Conservation (phyloP, 2,329 filamentous ascomycete genomes). For the Sclerotinia sclerotiorum region DNA sequence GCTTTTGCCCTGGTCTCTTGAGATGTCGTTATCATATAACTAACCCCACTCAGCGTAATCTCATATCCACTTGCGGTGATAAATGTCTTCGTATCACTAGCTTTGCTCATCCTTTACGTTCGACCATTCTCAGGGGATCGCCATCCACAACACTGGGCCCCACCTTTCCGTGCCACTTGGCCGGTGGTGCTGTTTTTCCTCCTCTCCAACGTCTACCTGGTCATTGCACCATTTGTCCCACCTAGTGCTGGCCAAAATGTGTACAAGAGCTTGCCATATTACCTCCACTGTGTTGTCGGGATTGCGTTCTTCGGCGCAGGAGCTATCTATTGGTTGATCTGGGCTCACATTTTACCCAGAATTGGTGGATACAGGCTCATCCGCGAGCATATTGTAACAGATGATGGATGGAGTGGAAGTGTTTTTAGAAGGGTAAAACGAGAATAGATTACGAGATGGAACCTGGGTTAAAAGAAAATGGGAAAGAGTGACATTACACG, state of each 20-base stretch:
- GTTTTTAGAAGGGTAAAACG: slow-evolving; percentile 19
- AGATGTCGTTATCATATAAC: background rate
- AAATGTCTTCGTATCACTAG: slow-evolving; percentile 55
- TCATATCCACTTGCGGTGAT: slow-evolving; percentile 62
- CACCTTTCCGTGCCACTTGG: slow-evolving; percentile 54
- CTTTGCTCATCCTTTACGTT: slow-evolving; percentile 54
- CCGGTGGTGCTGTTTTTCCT: slow-evolving; percentile 59
- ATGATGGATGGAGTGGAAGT: slow-evolving; percentile 58
- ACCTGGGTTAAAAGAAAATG: background rate
- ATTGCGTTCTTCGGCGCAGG: slow-evolving; percentile 55
- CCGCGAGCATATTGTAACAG: slow-evolving; percentile 54
- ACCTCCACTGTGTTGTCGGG: slow-evolving; percentile 57
- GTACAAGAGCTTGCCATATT: slow-evolving; percentile 56
- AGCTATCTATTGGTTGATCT: slow-evolving; percentile 56
- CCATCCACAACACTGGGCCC: slow-evolving; percentile 52
- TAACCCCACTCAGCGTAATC: slow-evolving; percentile 51
- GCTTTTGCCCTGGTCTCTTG: slow-evolving; percentile 11
- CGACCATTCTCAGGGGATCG: slow-evolving; percentile 49
- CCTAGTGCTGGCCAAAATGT: slow-evolving; percentile 53
- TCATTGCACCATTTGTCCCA: slow-evolving; percentile 59
- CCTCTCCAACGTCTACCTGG: slow-evolving; percentile 60
- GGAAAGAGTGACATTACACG: background rate
- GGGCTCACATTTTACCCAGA: slow-evolving; percentile 53
- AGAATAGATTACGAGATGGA: background rate
- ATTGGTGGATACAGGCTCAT: slow-evolving; percentile 57